Evolutionary conservation across 768 basidiomycete genomes (phyloP).

Genomic region (Trametes cubensis): DNA sequence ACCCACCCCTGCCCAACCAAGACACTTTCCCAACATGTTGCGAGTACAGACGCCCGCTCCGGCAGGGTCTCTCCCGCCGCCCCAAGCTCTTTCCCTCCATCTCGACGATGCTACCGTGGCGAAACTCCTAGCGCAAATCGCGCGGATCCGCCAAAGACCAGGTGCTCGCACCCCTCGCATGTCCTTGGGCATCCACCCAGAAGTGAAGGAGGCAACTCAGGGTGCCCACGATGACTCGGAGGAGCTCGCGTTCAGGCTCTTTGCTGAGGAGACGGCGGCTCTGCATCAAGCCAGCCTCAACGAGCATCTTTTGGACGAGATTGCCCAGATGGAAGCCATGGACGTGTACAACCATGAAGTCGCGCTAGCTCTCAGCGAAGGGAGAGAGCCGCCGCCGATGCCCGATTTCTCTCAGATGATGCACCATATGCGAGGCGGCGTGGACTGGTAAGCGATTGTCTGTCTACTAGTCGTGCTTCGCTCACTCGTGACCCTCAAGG

Average conservation of each 20-base stretch:
- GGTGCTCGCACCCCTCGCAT: not conserved
- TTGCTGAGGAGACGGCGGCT: slow-evolving; percentile 27
- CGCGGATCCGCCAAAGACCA: not conserved
- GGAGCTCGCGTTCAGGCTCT: slow-evolving; percentile 29
- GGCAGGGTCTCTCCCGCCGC: not conserved
- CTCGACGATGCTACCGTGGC: not conserved
- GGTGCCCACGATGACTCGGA: slow-evolving; percentile 25
- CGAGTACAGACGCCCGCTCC: not conserved
- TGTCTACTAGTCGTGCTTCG: too few species aligned
- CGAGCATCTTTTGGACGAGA: slow-evolving; percentile 24
- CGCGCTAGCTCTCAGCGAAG: slow-evolving; percentile 28
- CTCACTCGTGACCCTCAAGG: too few species aligned
- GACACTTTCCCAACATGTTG: not conserved
- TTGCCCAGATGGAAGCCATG: slow-evolving; percentile 25
- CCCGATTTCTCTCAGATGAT: not conserved
- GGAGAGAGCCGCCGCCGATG: slow-evolving; percentile 22
- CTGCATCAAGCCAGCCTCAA: slow-evolving; percentile 3
- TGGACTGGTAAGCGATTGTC: too few species aligned
- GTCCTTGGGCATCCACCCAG: not conserved
- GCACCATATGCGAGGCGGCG: too few species aligned
- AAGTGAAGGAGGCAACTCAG: not conserved
- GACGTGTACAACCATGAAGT: slow-evolving; percentile 27
- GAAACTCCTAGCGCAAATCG: not conserved
- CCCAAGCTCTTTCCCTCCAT: not conserved
- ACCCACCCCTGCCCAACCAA: not conserved